phyloP scores from a whole-genome alignment of 73 alveolate species.

The Paramecium octaurelia region DNA sequence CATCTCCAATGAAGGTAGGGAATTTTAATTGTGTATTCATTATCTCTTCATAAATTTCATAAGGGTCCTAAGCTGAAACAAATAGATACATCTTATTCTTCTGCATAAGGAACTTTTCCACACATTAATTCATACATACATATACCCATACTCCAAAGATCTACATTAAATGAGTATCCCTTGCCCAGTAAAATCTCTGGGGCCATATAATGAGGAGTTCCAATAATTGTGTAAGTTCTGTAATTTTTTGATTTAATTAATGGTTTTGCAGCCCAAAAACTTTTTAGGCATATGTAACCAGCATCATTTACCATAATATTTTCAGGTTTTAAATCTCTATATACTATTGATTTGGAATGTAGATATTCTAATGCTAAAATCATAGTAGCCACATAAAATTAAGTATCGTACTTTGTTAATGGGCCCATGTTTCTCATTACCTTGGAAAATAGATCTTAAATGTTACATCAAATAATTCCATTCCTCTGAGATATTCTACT shows the following conservation, averaged over 20 bases:
- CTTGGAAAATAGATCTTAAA: background rate
- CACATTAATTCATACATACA: conserved; percentile 64
- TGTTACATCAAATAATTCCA: conserved; percentile 66
- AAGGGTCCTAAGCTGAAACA: conserved; percentile 37
- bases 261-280: conserved; percentile 79
- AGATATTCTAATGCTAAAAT: conserved; percentile 65
- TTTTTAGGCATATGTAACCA: conserved; percentile 77
- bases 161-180: conserved; percentile 64
- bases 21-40: conserved; percentile 26
- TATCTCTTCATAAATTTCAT: conserved; percentile 49
- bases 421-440: conserved; percentile 60
- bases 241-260: background rate
- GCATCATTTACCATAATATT: conserved; percentile 80
- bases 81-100: conserved; percentile 30
- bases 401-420: conserved; percentile 52
- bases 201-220: conserved; percentile 77
- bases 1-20: conserved; percentile 32
- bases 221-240: conserved; percentile 64
- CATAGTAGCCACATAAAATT: conserved; percentile 56
- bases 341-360: conserved; percentile 68
- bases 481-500: conserved; percentile 64
- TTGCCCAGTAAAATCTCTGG: conserved; percentile 69
- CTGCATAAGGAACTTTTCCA: conserved; percentile 66
- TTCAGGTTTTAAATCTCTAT: conserved; percentile 82
- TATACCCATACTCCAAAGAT: conserved; percentile 67